Conservation (phyloP, 768 basidiomycete species). For the Chalciporus sphaerocephalus region DNA sequence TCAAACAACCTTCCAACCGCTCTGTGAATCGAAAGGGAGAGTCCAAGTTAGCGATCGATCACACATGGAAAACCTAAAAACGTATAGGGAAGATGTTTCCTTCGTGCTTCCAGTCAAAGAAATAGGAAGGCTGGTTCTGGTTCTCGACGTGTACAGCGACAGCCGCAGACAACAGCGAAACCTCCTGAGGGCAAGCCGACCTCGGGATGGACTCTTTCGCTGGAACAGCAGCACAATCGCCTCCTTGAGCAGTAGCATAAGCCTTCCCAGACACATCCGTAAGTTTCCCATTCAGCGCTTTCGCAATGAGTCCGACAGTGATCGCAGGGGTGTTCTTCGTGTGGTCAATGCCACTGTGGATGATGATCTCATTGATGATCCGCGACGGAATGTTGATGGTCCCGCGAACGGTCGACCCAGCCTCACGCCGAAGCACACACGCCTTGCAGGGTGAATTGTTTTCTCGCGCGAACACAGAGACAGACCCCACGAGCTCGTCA, state of each 20-base stretch:
- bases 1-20: slow-evolving; percentile 4
- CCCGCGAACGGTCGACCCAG: slow-evolving; percentile 18
- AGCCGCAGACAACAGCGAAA: slow-evolving; percentile 19
- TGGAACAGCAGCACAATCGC: not conserved
- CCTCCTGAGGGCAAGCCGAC: slow-evolving; percentile 18
- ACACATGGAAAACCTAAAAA: not conserved
- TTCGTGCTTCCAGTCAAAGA: slow-evolving; percentile 24
- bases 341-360: slow-evolving; percentile 2
- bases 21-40: not conserved
- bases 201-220: not conserved
- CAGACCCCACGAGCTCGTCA: slow-evolving; percentile 16
- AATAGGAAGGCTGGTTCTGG: slow-evolving; percentile 13
- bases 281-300: slow-evolving; percentile 15
- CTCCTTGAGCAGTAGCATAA: slow-evolving; percentile 20
- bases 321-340: slow-evolving; percentile 11
- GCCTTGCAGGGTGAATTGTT: slow-evolving; percentile 24
- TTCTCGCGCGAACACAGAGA: slow-evolving; percentile 24
- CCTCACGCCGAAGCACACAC: slow-evolving; percentile 19
- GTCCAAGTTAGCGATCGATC: not conserved
- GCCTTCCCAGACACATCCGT: slow-evolving; percentile 11
- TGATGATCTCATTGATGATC: slow-evolving; percentile 22
- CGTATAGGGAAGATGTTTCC: slow-evolving; percentile 20
- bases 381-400: slow-evolving; percentile 21
- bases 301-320: slow-evolving; percentile 11
- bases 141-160: slow-evolving; percentile 19